Conservation (phyloP, 2,329 filamentous ascomycete genomes). For the Fusarium tanahbumbuense region DNA sequence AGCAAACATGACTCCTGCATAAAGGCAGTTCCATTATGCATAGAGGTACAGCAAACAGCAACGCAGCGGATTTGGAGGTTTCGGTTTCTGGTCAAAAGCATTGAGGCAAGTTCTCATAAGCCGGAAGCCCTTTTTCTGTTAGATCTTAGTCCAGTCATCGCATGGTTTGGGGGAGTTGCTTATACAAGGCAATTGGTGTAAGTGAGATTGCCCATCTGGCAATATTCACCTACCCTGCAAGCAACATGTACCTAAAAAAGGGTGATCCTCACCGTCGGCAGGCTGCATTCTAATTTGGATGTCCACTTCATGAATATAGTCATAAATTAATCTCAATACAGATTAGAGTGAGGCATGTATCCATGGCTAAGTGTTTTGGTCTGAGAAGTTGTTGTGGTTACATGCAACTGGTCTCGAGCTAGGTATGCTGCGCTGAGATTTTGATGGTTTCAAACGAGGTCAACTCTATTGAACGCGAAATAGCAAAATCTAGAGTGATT, state of each 20-base stretch:
- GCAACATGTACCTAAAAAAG: neutral
- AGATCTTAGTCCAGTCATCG: neutral
- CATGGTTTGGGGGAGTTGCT: neutral
- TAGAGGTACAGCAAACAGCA: neutral
- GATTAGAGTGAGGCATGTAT: neutral
- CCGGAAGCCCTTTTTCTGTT: no score
- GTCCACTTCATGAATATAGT: neutral
- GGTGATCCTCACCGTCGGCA: neutral
- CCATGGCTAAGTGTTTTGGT: neutral
- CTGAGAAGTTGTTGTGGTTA: neutral
- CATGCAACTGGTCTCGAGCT: no score
- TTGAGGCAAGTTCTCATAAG: no score
- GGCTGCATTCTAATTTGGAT: neutral
- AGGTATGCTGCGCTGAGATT: neutral
- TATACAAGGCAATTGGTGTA: neutral
- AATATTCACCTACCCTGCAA: neutral
- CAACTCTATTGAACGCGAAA: neutral
- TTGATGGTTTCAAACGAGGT: neutral
- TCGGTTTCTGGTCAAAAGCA: no score
- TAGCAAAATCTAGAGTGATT: neutral
- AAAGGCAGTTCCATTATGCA: rapidly evolving
- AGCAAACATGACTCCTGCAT: neutral
- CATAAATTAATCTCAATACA: neutral
- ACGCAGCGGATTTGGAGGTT: neutral
- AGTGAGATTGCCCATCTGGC: neutral